Percentiles rank a stretch among this genome's conserved stretches.
Evolutionary conservation across 2,329 filamentous ascomycete genomes (phyloP).

Genomic region (Penicillium sp.): DNA sequence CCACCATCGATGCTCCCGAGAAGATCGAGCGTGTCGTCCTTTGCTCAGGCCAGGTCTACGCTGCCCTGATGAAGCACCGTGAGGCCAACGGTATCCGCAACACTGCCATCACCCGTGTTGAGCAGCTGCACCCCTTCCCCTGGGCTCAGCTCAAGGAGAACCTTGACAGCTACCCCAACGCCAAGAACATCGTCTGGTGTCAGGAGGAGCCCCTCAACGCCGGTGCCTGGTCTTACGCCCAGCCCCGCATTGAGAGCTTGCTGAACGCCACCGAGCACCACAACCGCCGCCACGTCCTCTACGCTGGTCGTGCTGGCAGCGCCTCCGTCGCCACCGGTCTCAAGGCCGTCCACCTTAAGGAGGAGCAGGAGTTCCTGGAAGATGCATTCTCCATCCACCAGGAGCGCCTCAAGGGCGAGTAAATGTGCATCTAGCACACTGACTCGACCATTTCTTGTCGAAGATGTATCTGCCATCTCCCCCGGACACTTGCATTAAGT

Average conservation of each 20-base stretch:
- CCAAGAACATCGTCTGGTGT: slow-evolving; percentile 94
- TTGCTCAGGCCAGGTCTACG: slow-evolving; percentile 93
- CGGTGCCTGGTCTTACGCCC: slow-evolving; percentile 94
- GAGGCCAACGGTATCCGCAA: slow-evolving; percentile 83
- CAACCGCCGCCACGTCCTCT: slow-evolving; percentile 95
- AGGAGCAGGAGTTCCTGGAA: slow-evolving; percentile 81
- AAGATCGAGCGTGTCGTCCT: slow-evolving; percentile 93
- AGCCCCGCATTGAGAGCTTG: slow-evolving; percentile 94
- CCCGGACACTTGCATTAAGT: slow-evolving; percentile 15
- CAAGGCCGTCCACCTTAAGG: slow-evolving; percentile 85
- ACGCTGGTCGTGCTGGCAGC: slow-evolving; percentile 90
- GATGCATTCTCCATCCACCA: slow-evolving; percentile 65
- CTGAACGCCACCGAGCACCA: slow-evolving; percentile 89
- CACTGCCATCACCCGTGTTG: slow-evolving; percentile 90
- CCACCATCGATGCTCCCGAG: slow-evolving; percentile 72
- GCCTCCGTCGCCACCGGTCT: slow-evolving; percentile 91
- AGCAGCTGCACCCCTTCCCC: slow-evolving; percentile 98
- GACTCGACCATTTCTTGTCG: slow-evolving; percentile 1
- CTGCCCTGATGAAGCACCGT: slow-evolving; percentile 86
- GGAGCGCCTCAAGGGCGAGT: slow-evolving; percentile 68
- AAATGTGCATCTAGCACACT: slow-evolving; percentile 26
- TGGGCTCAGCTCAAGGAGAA: slow-evolving; percentile 97
- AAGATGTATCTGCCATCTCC: slow-evolving; percentile 4
- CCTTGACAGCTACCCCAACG: slow-evolving; percentile 94
- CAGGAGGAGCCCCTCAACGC: slow-evolving; percentile 98